Base-by-base conservation (phyloP, 768 basidiomycete genomes). In the Hypholoma fasciculare region DNA sequence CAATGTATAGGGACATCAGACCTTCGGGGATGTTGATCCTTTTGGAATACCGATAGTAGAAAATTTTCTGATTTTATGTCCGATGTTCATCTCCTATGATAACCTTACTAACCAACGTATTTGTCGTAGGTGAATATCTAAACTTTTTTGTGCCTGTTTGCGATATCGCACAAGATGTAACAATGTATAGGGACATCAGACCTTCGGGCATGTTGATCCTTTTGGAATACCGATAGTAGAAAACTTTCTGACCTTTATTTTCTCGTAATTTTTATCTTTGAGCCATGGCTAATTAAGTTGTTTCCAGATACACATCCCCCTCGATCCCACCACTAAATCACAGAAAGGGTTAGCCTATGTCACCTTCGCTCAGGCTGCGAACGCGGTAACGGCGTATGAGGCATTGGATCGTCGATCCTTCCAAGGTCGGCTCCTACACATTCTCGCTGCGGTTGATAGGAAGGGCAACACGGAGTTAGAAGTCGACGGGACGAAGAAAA, bases 391-490 rank as follows among this genome's bases (percentile, higher is more conserved):
- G 0, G 97, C 96, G 0, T 94, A 88, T 63, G 82, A 87, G 56
- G 79, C 78, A 0, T 79, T 98, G 36, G 96, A 98, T 69, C 86
- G 86, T 56, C 87, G 80, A 38, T 86, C 92, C 0, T 95, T 97
- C 71, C 94, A 96, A 73, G 97, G 97, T 3, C 86, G 97, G 27
- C 71, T 98, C 0, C 71, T 99, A 1, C 97, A 98, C 67, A 87
- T 98, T 53, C 78, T 99, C 0, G 90, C 91, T 0, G 94, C 93
- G 0, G 84, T 92, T 1, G 86, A 92, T 65, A 76, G 86, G 53
- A 83, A 79, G 64, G 71, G 81, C 27, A 80, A 79, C 49, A 63
- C 71, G 6, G 73, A 78, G 44, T 69, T 76, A 39, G 81, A 83
- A 36, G 74, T 65, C 0, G 76, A 79, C 16, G 75, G 72, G 2